phyloP scores from a whole-genome alignment of 352 stramenopile genomes.

The Globisporangium rhizosaccharum region DNA sequence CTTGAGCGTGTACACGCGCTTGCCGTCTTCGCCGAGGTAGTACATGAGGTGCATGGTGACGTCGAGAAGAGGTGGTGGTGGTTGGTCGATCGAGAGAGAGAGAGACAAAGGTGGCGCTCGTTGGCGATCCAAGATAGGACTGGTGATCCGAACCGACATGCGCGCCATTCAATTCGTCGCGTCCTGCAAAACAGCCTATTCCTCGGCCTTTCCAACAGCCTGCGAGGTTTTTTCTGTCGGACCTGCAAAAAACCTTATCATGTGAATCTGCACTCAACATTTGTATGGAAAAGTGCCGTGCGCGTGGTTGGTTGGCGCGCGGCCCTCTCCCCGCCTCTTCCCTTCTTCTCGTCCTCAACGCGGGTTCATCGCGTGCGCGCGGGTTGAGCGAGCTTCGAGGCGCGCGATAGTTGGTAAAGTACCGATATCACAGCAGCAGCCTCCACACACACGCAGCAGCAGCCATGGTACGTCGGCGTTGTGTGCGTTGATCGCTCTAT shows the following conservation, averaged over 20 bases:
- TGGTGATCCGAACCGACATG: background rate
- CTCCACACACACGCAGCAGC: too few relatives aligned
- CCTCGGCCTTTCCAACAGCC: too few relatives aligned
- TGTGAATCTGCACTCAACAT: conserved; percentile 15
- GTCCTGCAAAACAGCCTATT: background rate
- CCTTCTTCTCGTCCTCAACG: conserved; percentile 9
- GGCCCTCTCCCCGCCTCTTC: conserved; percentile 24
- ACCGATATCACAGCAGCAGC: too few relatives aligned
- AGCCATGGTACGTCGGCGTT: too few relatives aligned
- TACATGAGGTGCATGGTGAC: conserved; percentile 99
- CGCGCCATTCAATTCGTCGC: background rate
- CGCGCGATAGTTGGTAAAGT: background rate
- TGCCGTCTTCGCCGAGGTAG: conserved; percentile 94
- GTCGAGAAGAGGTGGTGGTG: background rate
- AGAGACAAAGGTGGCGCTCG: too few relatives aligned
- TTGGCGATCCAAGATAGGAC: too few relatives aligned
- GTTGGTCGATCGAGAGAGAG: background rate
- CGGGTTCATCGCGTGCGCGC: background rate
- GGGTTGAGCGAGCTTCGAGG: background rate
- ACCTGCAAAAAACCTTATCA: conserved; percentile 2
- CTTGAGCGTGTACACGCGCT: conserved; percentile 99
- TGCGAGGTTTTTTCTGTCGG: background rate
- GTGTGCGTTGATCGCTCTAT: too few relatives aligned
- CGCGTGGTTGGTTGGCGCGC: conserved; percentile 27
- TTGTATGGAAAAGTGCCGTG: conserved; percentile 15